Base-by-base conservation (phyloP, 2,329 filamentous ascomycete species). In the Juglanconis juglandina region DNA sequence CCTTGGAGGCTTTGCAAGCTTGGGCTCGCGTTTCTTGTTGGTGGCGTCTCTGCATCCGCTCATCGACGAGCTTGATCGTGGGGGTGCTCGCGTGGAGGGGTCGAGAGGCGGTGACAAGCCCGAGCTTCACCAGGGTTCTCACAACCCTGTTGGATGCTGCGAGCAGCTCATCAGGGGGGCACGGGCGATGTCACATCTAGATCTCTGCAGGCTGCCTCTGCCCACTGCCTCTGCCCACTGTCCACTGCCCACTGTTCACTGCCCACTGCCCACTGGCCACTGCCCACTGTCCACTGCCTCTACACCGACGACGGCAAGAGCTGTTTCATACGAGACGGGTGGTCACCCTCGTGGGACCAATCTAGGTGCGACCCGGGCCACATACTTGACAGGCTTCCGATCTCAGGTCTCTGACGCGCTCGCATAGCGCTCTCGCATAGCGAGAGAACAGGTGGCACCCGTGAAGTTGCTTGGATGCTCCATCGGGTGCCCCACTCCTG, bases 1-100 rank as follows among this genome's bases (percentile, higher is more conserved):
- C 50, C 46, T 11, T 37, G 6, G 10, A 34, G 10, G 9, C n/a
- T 7, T 46, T 55, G 58, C 52, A 47, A 50, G 44, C 41, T 32
- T 50, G 47, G 46, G 30, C 41, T 13, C 5, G 37, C 53, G 49
- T 24, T 55, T 44, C 53, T 52, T 33, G 8, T 32, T 44, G 58
- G 42, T 54, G 46, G 44, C 42, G 51, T 52, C 35, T 48, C 48
- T 33, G 35, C 44, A 33, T 42, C 33, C 34, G 44, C 49, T 42
- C 41, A 46, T 53, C 51, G 49, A 51, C 50, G 59, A 61, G 59
- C 59, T 58, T 47, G 42, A 50, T 56, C 56, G 60, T 56, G 60
- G 53, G 49, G 44, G 24, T 47, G 5, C 24, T 33, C 35, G 13
- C 48, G 37, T 4, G 4, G 17, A 24, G 37, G 30, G 34, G 41